phyloP scores from a whole-genome alignment of 441 rosid species.

The Adansonia gregorii region DNA sequence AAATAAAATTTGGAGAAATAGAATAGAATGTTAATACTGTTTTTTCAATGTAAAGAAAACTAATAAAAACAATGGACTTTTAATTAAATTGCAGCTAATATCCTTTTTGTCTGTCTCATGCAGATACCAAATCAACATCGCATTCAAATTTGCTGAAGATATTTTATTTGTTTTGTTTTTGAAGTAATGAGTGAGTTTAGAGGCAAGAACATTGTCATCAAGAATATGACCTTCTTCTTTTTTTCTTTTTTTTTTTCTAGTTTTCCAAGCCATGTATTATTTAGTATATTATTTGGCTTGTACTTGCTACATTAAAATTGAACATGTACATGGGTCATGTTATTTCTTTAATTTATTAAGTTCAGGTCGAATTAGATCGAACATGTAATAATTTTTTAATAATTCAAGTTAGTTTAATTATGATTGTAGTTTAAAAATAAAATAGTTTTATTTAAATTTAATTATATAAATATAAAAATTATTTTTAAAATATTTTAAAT shows the following conservation, averaged over 20 bases:
- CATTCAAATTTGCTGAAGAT: neutral
- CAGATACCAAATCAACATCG: constrained; percentile 19
- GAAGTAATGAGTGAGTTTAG: neutral
- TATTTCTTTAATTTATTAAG: too few relatives aligned
- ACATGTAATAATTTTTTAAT: too few relatives aligned
- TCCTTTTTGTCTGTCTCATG: neutral
- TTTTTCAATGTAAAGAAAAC: neutral
- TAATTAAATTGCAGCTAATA: neutral
- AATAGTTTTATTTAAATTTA: too few relatives aligned
- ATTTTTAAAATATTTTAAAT: too few relatives aligned
- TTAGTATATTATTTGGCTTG: neutral
- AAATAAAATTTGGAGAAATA: neutral
- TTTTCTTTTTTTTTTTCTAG: neutral
- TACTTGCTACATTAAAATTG: too few relatives aligned
- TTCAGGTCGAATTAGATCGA: neutral
- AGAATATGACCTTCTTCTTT: neutral
- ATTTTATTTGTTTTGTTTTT: neutral
- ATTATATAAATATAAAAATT: too few relatives aligned
- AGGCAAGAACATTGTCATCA: constrained; percentile 11
- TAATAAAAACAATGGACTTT: too few relatives aligned
- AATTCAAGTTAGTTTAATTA: too few relatives aligned
- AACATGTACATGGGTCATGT: too few relatives aligned
- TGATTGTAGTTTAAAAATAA: too few relatives aligned
- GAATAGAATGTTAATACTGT: neutral
- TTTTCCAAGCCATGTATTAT: neutral